Base-by-base conservation (phyloP, 345 rosid genomes). In the Laguncularia racemosa region DNA sequence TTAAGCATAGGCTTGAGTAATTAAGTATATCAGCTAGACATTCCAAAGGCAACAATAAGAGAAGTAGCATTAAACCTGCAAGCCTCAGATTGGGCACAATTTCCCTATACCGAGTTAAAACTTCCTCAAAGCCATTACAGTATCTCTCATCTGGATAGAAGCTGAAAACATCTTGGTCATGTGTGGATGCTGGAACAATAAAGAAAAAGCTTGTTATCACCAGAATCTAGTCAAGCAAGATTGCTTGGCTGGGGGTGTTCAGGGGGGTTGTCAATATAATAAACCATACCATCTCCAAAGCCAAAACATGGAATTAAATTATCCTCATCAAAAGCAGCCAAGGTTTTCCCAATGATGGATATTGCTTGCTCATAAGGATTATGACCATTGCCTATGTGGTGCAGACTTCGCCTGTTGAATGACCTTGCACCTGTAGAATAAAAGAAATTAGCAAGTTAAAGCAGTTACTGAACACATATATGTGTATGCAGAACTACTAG, bases 101-200 rank as follows among this genome's bases (percentile, higher is more conserved):
- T 66, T 78, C 82, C 57, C 73, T 72, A 63, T 83, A 83, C 46
- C 74, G 76, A 10, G 63, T 59, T 52, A 83, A 51, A 20, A 83
- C 84, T 53, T 83, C 86, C 64, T 78, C 89, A 44, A 83, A 83
- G 47, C 89, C 89, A 54, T 83, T 68, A 62, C 89, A 83, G 56
- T 59, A 65, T 51, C 74, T 72, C 45, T 77, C 83, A 43, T 68
- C 82, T 18, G 81, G 76, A 58, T 69, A 61, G 66, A 83, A 83
- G 54, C 82, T 61, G 61, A 83, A 83, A 16, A 83, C 84, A 58
- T 80, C 82, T 66, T 78, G 89, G 63, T 83, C 89, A 62, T 80
- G 86, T 5, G 89, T 83, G 16, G 84, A 78, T 52, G 89, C 89
- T 83, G 76, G 38, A 61, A 57, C 46, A 63, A n/a, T 46, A n/a